Conservation (phyloP, 2,329 filamentous ascomycete genomes). For the Aspergillus japonicus region DNA sequence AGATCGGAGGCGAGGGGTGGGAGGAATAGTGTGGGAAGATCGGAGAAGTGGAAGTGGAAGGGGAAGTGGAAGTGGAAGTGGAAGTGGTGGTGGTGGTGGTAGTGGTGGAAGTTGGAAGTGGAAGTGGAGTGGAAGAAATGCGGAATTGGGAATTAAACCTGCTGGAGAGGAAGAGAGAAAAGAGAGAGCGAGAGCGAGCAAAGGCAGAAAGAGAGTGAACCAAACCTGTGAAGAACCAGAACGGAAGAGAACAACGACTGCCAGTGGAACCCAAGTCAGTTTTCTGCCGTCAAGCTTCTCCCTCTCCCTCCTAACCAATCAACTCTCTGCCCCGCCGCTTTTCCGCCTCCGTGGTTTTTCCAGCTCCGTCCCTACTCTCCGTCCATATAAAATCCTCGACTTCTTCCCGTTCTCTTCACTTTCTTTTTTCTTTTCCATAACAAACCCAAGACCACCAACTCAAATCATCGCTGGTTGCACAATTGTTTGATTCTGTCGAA, state of each 20-base stretch:
- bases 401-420: conserved; percentile 18
- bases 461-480: conserved; percentile 69
- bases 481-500: conserved; percentile 24
- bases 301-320: conserved; percentile 28
- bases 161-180: conserved; percentile 6
- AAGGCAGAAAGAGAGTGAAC: background rate
- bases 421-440: conserved; percentile 42
- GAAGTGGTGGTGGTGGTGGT: background rate
- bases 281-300: conserved; percentile 11
- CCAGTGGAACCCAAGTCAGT: conserved; percentile 7
- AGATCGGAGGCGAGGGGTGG: conserved; percentile 2
- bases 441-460: conserved; percentile 66
- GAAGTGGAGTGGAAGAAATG: conserved; percentile 1
- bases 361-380: conserved; percentile 23
- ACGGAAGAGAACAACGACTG: background rate
- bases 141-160: background rate
- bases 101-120: conserved; percentile 3
- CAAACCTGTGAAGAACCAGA: background rate
- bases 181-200: background rate
- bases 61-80: background rate
- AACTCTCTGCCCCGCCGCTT: conserved; percentile 21
- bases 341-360: conserved; percentile 35
- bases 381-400: conserved; percentile 15
- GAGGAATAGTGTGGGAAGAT: background rate
- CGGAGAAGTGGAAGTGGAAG: conserved; percentile 1